Evolutionary conservation across 257 asterid genomes (phyloP).

Genomic region (Thymus mandschuricus): DNA sequence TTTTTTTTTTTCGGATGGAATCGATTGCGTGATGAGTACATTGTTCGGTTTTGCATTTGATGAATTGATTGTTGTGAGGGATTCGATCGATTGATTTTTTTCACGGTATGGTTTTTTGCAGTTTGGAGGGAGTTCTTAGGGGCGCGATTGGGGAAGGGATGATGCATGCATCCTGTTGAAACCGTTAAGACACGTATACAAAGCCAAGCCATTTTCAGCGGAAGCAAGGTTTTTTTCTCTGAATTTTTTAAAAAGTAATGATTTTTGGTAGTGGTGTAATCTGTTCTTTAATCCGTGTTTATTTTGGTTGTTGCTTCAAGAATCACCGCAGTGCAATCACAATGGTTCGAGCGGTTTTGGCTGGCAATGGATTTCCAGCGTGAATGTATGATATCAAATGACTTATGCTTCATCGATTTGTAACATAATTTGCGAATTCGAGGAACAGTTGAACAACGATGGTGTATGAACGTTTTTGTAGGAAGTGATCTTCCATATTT

Average conservation of each 20-base stretch:
- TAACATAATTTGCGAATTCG: no score
- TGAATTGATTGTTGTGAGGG: constrained; percentile 21
- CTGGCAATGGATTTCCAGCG: constrained; percentile 62
- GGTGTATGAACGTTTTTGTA: no score
- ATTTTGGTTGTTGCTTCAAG: constrained; percentile 41
- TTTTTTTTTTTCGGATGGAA: constrained; percentile 13
- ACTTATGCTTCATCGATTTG: no score
- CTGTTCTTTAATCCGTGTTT: not conserved
- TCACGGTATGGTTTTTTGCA: constrained; percentile 26
- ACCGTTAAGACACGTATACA: constrained; percentile 78
- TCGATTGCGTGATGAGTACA: constrained; percentile 15
- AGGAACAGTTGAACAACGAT: no score
- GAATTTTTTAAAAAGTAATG: not conserved
- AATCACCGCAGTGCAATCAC: constrained; percentile 49
- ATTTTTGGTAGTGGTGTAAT: not conserved
- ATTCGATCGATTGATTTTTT: not conserved
- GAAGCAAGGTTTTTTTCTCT: constrained; percentile 37
- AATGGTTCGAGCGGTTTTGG: constrained; percentile 70
- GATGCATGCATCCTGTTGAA: constrained; percentile 92
- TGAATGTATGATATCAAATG: no score
- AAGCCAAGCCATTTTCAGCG: constrained; percentile 67
- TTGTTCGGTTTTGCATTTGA: not conserved
- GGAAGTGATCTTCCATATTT: no score
- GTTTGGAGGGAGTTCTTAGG: constrained; percentile 76
- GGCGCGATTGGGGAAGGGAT: constrained; percentile 84